These are phyloP conservation scores for Yarrowia sp. DNA, from an alignment of 805 yeast genomes.

Conservation along the genomic window DNA sequence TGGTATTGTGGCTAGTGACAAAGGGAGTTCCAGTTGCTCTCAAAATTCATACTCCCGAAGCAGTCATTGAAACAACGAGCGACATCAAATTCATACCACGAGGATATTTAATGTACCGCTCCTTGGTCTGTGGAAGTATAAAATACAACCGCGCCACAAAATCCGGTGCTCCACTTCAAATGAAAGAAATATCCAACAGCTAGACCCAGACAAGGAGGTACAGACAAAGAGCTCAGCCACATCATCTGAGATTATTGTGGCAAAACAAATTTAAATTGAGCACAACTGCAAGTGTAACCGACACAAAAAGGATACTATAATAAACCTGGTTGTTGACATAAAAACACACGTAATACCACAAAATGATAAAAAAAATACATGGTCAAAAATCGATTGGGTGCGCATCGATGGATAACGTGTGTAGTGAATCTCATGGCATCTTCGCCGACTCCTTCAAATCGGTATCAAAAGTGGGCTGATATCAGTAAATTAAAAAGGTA, in stretches of 20 bases:
- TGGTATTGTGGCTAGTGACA: slow-evolving; percentile 3
- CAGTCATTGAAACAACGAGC: neutral
- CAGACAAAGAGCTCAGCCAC: neutral
- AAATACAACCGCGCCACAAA: neutral
- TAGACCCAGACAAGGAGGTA: too few species aligned
- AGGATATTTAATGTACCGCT: neutral
- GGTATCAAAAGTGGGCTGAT: neutral
- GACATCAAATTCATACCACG: neutral
- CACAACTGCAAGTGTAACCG: neutral
- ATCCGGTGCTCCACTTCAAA: neutral
- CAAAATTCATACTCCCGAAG: neutral
- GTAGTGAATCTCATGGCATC: too few species aligned
- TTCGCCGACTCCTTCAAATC: too few species aligned
- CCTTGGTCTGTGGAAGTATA: neutral
- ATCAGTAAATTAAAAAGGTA: too few species aligned
- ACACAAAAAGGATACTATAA: too few species aligned
- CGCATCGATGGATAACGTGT: neutral
- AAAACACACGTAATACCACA: too few species aligned
- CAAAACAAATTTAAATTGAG: neutral
- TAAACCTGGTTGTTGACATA: too few species aligned
- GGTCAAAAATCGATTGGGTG: neutral
- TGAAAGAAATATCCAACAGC: too few species aligned
- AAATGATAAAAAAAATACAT: too few species aligned
- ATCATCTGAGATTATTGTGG: neutral
- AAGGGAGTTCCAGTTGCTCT: neutral